phyloP scores from a whole-genome alignment of 208 protist genomes.

The Acanthamoeba triangularis region DNA sequence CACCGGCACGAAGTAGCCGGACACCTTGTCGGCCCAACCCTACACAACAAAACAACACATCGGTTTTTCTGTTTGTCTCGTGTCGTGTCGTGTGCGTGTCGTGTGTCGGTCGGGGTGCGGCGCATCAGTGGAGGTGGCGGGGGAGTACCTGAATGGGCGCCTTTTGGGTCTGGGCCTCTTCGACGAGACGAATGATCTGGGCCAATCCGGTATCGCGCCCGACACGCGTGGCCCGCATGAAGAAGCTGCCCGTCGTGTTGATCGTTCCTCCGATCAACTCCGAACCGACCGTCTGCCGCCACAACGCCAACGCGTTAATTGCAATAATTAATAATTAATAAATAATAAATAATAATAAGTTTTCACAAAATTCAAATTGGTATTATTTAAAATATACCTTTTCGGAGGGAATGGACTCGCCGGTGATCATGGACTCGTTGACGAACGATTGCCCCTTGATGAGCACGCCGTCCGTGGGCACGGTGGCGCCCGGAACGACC shows the following conservation, averaged over 20 bases:
- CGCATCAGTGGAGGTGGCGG: too few relatives aligned
- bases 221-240: constrained; percentile 56
- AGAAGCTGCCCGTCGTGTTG: constrained; percentile 79
- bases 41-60: constrained; percentile 58
- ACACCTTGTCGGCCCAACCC: constrained; percentile 10
- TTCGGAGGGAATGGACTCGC: constrained; percentile 91
- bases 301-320: neutral
- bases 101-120: neutral
- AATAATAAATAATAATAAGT: neutral
- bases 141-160: constrained; percentile 94
- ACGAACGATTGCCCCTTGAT: constrained; percentile 93
- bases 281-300: neutral
- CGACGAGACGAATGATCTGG: constrained; percentile 96
- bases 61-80: too few relatives aligned
- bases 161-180: constrained; percentile 97
- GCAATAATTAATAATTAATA: neutral
- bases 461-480: constrained; percentile 96
- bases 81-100: too few relatives aligned
- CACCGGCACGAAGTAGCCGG: constrained; percentile 43
- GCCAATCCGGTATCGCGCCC: neutral
- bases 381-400: neutral
- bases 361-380: too few relatives aligned
- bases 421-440: constrained; percentile 97
- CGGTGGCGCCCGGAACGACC: constrained; percentile 93
- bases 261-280: constrained; percentile 82